These are phyloP conservation scores for Arthrobotrys pseudoclavata DNA, from an alignment of 2,329 filamentous ascomycete genomes.

Conservation along the genomic window DNA sequence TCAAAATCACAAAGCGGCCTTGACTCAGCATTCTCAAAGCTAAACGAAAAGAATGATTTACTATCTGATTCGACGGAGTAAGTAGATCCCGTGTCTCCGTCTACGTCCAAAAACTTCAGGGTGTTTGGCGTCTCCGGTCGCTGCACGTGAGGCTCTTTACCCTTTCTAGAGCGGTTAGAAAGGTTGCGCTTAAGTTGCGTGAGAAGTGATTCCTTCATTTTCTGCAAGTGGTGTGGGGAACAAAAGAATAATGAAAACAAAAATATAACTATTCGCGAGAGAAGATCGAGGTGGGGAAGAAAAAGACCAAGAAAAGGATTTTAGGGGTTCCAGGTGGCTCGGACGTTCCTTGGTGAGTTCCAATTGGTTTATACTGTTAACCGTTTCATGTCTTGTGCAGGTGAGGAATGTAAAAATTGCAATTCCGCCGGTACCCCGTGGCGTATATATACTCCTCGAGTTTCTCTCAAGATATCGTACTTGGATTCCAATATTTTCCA, in stretches of 20 bases:
- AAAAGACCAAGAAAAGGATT: not conserved
- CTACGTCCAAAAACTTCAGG: not conserved
- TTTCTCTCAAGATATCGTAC: not conserved
- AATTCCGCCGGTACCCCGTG: slow-evolving; percentile 9
- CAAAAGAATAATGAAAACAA: not conserved
- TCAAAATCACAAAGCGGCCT: slow-evolving; percentile 20
- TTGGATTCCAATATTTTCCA: not conserved
- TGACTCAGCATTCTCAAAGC: slow-evolving; percentile 2
- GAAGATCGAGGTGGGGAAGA: not conserved
- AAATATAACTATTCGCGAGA: not conserved
- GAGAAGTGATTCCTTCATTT: slow-evolving; percentile 19
- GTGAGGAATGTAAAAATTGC: slow-evolving; percentile 22
- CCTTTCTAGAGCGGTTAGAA: slow-evolving; percentile 21
- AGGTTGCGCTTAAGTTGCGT: slow-evolving; percentile 22
- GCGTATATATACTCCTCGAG: slow-evolving; percentile 6
- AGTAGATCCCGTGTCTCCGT: slow-evolving; percentile 13
- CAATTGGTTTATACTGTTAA: not conserved
- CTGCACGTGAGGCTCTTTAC: not conserved
- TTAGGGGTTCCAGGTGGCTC: not conserved
- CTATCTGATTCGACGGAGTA: slow-evolving; percentile 22
- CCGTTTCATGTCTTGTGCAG: not conserved
- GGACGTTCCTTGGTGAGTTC: not conserved
- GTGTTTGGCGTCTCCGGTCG: slow-evolving; percentile 11
- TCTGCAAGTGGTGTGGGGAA: not conserved
- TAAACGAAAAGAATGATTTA: slow-evolving; percentile 23